Evolutionary conservation across 108 stramenopile genomes (phyloP).

Genomic region (Stephanodiscus minutulus): DNA sequence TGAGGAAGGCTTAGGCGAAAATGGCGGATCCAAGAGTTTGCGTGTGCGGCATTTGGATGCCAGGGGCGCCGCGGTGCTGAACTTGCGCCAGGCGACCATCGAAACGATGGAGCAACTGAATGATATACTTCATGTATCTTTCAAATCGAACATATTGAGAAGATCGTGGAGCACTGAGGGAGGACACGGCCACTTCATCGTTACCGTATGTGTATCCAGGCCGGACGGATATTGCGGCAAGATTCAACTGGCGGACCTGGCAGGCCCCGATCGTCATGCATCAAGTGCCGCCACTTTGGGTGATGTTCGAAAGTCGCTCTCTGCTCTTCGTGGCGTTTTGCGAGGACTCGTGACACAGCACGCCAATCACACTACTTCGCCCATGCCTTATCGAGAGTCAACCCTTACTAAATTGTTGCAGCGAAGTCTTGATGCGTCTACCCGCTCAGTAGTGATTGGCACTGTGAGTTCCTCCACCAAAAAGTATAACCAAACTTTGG

Average conservation of each 20-base stretch:
- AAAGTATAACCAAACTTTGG: conserved; percentile 64
- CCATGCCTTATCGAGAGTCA: conserved; percentile 69
- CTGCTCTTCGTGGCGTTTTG: conserved; percentile 54
- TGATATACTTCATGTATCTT: conserved; percentile 12
- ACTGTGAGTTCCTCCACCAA: conserved; percentile 55
- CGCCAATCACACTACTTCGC: not conserved
- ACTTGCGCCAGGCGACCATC: conserved; percentile 55
- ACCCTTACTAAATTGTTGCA: conserved; percentile 80
- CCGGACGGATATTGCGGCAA: conserved; percentile 5
- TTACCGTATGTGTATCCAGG: conserved; percentile 27
- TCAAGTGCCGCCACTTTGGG: conserved; percentile 15
- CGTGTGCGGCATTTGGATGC: conserved; percentile 38
- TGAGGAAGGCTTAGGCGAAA: conserved; percentile 23
- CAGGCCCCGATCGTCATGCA: conserved; percentile 42
- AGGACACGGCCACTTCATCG: conserved; percentile 60
- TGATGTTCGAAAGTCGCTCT: conserved; percentile 59
- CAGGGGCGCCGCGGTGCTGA: conserved; percentile 53
- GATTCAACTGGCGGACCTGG: conserved; percentile 58
- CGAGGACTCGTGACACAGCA: conserved; percentile 38
- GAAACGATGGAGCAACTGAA: conserved; percentile 37
- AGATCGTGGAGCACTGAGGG: conserved; percentile 41
- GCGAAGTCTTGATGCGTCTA: conserved; percentile 53
- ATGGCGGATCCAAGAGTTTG: conserved; percentile 18
- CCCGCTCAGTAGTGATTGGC: conserved; percentile 61
- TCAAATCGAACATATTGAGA: conserved; percentile 27